A percentile compares a stretch with the other conserved stretches of the same genome.
These are phyloP conservation scores for Colletotrichum falcatum DNA, from an alignment of 2,329 filamentous ascomycete species.

Conservation along the genomic window DNA sequence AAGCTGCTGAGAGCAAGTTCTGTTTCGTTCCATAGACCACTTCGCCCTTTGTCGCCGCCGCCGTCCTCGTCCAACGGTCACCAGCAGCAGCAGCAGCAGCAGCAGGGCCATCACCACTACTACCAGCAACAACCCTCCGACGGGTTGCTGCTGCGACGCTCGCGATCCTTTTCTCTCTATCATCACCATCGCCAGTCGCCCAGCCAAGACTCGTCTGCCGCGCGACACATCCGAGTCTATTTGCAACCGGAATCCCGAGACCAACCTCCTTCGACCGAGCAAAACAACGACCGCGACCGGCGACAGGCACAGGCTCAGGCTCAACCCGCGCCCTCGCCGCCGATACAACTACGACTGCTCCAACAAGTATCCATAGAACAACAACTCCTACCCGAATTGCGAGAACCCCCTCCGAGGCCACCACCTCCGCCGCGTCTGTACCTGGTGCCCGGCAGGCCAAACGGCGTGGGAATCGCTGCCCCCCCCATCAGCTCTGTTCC, in stretches of 20 bases:
- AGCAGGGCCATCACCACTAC: constrained; percentile 21
- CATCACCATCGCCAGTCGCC: not conserved
- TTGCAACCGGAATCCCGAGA: constrained; percentile 4
- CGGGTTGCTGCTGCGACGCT: not conserved
- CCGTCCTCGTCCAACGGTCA: not conserved
- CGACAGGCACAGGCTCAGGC: not conserved
- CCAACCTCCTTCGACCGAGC: not conserved
- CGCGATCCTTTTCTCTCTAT: not conserved
- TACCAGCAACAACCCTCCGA: constrained; percentile 15
- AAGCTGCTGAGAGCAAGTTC: constrained; percentile 9
- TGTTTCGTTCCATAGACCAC: not conserved
- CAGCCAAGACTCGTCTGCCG: not conserved
- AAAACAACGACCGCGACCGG: not conserved
- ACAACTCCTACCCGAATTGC: not conserved
- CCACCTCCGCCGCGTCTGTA: constrained; percentile 2
- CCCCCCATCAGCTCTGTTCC: not conserved
- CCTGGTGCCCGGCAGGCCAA: constrained; percentile 1
- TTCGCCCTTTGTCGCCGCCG: not conserved
- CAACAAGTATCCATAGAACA: too few relatives aligned
- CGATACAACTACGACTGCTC: not conserved
- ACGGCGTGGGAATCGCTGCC: not conserved
- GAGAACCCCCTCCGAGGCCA: not conserved
- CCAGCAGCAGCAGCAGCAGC: too few relatives aligned
- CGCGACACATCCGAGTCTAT: constrained; percentile 24
- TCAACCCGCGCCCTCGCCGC: too few relatives aligned